phyloP scores from a whole-genome alignment of 208 protist species.

The Jaenimonas drosophilae region DNA sequence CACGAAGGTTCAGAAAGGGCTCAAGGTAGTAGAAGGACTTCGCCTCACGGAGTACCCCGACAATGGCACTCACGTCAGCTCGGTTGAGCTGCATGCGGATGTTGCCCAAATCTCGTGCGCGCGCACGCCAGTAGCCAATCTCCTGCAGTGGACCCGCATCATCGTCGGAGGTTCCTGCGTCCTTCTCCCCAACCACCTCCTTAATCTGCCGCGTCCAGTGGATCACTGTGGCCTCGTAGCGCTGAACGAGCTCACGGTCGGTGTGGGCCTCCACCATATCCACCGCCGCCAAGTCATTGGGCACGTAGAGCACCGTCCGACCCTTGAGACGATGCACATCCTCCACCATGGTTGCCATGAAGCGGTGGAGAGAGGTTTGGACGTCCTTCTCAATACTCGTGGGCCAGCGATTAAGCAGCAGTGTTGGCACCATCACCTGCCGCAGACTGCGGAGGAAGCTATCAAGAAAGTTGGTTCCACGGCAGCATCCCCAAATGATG shows the following conservation, averaged over 20 bases:
- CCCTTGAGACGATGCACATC: conserved; percentile 90
- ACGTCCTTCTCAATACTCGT: conserved; percentile 96
- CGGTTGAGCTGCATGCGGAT: conserved; percentile 93
- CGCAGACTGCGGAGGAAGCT: conserved; percentile 84
- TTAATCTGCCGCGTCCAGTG: conserved; percentile 99
- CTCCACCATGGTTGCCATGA: conserved; percentile 96
- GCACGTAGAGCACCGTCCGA: conserved; percentile 97
- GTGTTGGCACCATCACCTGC: conserved; percentile 67
- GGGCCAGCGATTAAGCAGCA: conserved; percentile 89
- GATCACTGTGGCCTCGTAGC: conserved; percentile 95
- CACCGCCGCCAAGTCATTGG: conserved; percentile 69
- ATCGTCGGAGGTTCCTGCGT: conserved; percentile 36
- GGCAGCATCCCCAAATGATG: conserved; percentile 69
- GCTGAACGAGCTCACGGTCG: conserved; percentile 94
- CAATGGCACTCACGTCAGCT: conserved; percentile 84
- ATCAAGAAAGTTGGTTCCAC: conserved; percentile 61
- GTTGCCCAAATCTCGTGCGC: conserved; percentile 91
- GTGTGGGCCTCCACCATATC: conserved; percentile 43
- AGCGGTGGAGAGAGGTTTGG: conserved; percentile 90
- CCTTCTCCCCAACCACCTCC: conserved; percentile 91
- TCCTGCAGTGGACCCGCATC: conserved; percentile 91
- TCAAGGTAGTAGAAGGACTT: conserved; percentile 92
- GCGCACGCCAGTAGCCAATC: conserved; percentile 94
- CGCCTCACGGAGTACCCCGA: conserved; percentile 84
- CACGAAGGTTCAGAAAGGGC: conserved; percentile 90